Conservation (phyloP, 352 stramenopile genomes). For the Saprolegnia diclina region DNA sequence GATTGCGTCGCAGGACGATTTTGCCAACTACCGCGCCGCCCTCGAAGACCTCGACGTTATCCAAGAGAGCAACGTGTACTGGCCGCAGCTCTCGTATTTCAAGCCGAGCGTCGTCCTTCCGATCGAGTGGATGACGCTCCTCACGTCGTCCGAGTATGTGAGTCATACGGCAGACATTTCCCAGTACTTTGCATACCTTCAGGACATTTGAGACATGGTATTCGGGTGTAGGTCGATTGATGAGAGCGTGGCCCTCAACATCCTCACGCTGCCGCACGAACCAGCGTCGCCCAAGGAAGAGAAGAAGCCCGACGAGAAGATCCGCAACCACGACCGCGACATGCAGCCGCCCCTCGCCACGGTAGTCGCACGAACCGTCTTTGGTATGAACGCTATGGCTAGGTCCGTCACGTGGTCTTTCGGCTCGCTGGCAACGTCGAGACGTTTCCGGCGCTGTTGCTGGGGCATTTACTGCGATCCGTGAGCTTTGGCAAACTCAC, state of each 20-base stretch:
- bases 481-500: slow-evolving; percentile 5
- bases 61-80: slow-evolving; percentile 52
- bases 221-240: not conserved
- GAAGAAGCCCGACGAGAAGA: not conserved
- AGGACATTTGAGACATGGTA: not conserved
- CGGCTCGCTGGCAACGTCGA: slow-evolving; percentile 9
- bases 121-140: slow-evolving; percentile 24
- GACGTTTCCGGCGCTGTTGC: slow-evolving; percentile 8
- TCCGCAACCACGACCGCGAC: slow-evolving; percentile 7
- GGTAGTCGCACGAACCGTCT: too few species aligned
- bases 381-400: not conserved
- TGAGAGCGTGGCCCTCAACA: slow-evolving; percentile 2
- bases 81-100: slow-evolving; percentile 39
- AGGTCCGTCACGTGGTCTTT: slow-evolving; percentile 18
- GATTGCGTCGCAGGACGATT: slow-evolving; percentile 50
- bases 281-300: not conserved
- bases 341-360: slow-evolving; percentile 9
- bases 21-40: slow-evolving; percentile 50
- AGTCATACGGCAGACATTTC: not conserved
- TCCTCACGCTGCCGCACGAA: not conserved
- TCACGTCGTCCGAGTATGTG: slow-evolving; percentile 6
- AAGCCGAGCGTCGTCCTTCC: slow-evolving; percentile 19
- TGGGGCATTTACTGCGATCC: slow-evolving; percentile 10
- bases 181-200: not conserved
- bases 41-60: slow-evolving; percentile 47